Percentiles rank a stretch among this genome's conserved stretches.
Conservation (phyloP, 495 filamentous ascomycete species). For the Daldinia vernicosa region DNA sequence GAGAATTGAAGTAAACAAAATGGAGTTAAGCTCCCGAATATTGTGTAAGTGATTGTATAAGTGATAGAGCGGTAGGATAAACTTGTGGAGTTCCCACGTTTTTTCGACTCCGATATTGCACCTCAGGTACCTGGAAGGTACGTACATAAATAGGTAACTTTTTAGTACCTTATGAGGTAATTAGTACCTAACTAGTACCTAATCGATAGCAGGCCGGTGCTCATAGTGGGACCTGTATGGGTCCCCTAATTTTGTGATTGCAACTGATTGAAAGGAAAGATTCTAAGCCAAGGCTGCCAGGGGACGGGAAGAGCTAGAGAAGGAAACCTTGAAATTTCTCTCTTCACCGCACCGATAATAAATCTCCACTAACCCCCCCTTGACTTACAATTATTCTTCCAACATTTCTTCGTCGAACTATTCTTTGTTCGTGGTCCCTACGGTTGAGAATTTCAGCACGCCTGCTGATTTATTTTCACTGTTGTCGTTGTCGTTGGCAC, state of each 20-base stretch:
- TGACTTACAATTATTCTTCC: slow-evolving; percentile 9
- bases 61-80: too few relatives aligned
- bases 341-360: slow-evolving; percentile 19
- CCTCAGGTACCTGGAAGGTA: not conserved
- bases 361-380: slow-evolving; percentile 26
- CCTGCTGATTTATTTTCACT: slow-evolving; percentile 13
- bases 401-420: not conserved
- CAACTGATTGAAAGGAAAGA: slow-evolving; percentile 1
- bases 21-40: not conserved
- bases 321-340: slow-evolving; percentile 25
- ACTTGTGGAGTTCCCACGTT: not conserved
- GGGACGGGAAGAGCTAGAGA: slow-evolving; percentile 1
- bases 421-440: slow-evolving; percentile 14
- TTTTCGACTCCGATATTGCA: not conserved
- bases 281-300: not conserved
- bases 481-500: slow-evolving; percentile 6
- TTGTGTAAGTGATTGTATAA: not conserved
- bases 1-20: not conserved
- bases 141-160: not conserved
- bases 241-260: slow-evolving; percentile 31
- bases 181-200: slow-evolving; percentile 2
- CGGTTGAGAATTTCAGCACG: slow-evolving; percentile 7
- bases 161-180: not conserved
- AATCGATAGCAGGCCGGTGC: slow-evolving; percentile 15
- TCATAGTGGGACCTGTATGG: slow-evolving; percentile 11